Evolutionary conservation across 768 basidiomycete species (phyloP).

Genomic region (Psilocybe subaeruginosa): DNA sequence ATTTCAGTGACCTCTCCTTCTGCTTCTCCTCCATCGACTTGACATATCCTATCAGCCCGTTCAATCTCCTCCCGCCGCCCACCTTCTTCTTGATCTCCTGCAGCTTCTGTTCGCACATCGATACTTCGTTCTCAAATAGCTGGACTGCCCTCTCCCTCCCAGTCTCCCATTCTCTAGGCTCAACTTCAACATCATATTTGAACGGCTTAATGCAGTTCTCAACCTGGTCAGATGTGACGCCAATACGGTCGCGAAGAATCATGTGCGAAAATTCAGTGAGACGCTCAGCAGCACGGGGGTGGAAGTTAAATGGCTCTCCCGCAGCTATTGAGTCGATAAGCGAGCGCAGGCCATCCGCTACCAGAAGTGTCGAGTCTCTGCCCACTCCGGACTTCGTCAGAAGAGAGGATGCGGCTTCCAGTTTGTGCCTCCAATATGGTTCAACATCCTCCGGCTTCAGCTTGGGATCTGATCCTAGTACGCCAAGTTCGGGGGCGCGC

Average conservation of each 20-base stretch:
- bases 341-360: conserved; percentile 89
- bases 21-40: conserved; percentile 79
- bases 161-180: conserved; percentile 88
- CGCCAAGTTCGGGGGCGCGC: conserved; percentile 73
- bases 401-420: conserved; percentile 90
- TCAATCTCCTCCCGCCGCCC: conserved; percentile 83
- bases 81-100: conserved; percentile 87
- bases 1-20: conserved; percentile 59
- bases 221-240: conserved; percentile 96
- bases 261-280: conserved; percentile 91
- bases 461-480: conserved; percentile 69
- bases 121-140: conserved; percentile 83
- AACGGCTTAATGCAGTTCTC: conserved; percentile 99
- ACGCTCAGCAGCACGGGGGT: conserved; percentile 87
- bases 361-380: conserved; percentile 89
- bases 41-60: conserved; percentile 78
- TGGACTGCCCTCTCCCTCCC: conserved; percentile 78
- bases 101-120: conserved; percentile 84
- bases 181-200: conserved; percentile 98
- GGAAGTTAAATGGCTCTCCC: conserved; percentile 90
- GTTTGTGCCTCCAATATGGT: conserved; percentile 94
- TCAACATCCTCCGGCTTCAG: conserved; percentile 79
- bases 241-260: conserved; percentile 91
- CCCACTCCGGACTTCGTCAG: conserved; percentile 97
- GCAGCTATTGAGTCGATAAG: conserved; percentile 89